Conservation (phyloP, 768 basidiomycete species). For the Podaxis pistillaris region DNA sequence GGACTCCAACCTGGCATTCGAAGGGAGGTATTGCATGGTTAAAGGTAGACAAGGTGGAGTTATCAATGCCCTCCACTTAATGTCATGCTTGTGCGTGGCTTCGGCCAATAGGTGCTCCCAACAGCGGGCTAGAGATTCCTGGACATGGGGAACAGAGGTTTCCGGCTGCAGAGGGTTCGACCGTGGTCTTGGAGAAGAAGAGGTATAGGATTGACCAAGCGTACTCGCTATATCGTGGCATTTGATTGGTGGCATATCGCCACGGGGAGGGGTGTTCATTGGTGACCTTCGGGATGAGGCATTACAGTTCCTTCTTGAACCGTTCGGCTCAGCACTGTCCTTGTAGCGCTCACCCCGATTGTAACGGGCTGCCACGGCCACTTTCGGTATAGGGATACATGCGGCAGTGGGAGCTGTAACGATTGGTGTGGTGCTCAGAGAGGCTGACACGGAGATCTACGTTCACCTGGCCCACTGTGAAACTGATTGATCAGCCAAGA, state of each 20-base stretch:
- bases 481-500: constrained; percentile 83
- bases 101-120: constrained; percentile 89
- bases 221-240: constrained; percentile 47
- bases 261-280: constrained; percentile 65
- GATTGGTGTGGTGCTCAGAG: constrained; percentile 25
- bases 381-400: constrained; percentile 27
- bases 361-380: constrained; percentile 28
- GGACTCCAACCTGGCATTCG: constrained; percentile 69
- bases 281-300: constrained; percentile 58
- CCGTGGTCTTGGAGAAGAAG: constrained; percentile 48
- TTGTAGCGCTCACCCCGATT: constrained; percentile 36
- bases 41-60: constrained; percentile 88
- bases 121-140: constrained; percentile 72
- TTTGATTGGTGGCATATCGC: constrained; percentile 57
- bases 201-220: constrained; percentile 37
- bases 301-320: constrained; percentile 55
- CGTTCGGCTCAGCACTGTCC: constrained; percentile 48
- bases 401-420: constrained; percentile 34
- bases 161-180: constrained; percentile 71
- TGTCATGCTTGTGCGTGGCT: constrained; percentile 73
- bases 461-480: constrained; percentile 59
- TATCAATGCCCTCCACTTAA: constrained; percentile 89
- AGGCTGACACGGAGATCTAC: constrained; percentile 49
- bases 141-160: constrained; percentile 54
- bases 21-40: constrained; percentile 86